phyloP scores from a whole-genome alignment of 1,139 yeast genomes.

The Lodderomyces margitis region DNA sequence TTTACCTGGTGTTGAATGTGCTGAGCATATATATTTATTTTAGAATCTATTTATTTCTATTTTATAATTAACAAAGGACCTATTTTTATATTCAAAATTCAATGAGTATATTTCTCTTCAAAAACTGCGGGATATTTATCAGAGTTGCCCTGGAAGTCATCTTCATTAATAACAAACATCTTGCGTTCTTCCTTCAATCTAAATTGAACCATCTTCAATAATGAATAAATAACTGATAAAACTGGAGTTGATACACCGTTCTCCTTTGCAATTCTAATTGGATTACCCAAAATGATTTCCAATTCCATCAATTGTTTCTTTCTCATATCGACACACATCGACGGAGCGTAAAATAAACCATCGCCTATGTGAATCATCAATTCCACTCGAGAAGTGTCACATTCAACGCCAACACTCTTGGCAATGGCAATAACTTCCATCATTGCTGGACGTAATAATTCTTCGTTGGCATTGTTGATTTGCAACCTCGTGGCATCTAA shows the following conservation, averaged over 20 bases:
- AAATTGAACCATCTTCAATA: constrained; percentile 60
- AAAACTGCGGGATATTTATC: constrained; percentile 32
- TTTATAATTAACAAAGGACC: too few relatives aligned
- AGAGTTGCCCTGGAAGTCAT: constrained; percentile 28
- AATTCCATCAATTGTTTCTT: constrained; percentile 71
- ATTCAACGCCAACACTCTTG: constrained; percentile 55
- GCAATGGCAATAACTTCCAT: constrained; percentile 62
- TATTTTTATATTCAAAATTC: not conserved
- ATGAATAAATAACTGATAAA: constrained; percentile 52
- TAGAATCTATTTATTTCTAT: too few relatives aligned
- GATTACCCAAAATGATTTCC: constrained; percentile 72
- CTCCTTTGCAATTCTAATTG: constrained; percentile 56
- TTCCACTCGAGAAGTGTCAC: constrained; percentile 44
- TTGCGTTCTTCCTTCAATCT: constrained; percentile 56
- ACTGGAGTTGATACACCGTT: constrained; percentile 59
- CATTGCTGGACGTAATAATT: constrained; percentile 62
- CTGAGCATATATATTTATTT: not conserved
- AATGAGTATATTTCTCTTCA: constrained; percentile 13
- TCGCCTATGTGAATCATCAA: constrained; percentile 58
- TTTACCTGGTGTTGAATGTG: constrained; percentile 62
- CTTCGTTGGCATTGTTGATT: constrained; percentile 50
- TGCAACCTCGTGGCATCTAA: constrained; percentile 60
- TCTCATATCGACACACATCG: constrained; percentile 71
- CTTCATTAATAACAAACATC: constrained; percentile 29
- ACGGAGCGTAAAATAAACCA: constrained; percentile 65